phyloP scores from a whole-genome alignment of 805 yeast genomes.

The Saccharomycopsis oosterbeekiorum region DNA sequence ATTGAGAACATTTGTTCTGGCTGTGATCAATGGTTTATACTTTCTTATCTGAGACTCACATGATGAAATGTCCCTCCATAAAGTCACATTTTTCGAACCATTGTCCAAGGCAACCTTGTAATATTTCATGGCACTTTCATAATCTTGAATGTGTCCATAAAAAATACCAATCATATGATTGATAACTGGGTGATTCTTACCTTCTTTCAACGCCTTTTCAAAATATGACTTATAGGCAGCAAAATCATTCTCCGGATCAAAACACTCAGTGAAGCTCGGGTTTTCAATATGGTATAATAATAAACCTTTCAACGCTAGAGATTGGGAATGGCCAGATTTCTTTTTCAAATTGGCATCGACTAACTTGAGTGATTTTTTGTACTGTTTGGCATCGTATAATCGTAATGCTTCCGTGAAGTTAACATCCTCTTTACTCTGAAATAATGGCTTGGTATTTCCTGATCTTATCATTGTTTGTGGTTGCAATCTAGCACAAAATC shows the following conservation, averaged over 20 bases:
- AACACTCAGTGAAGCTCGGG: constrained; percentile 33
- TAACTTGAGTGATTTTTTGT: constrained; percentile 72
- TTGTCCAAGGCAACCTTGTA: constrained; percentile 64
- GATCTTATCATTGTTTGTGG: constrained; percentile 4
- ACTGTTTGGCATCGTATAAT: constrained; percentile 75
- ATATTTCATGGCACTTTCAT: constrained; percentile 69
- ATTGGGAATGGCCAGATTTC: constrained; percentile 65
- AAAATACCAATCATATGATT: constrained; percentile 82
- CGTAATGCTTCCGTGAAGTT: constrained; percentile 74
- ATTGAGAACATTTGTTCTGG: constrained; percentile 63
- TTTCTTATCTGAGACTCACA: constrained; percentile 77
- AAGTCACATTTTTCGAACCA: constrained; percentile 69
- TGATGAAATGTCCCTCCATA: constrained; percentile 72
- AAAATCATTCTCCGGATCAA: constrained; percentile 29
- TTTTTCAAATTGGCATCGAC: constrained; percentile 72
- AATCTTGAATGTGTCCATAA: constrained; percentile 59
- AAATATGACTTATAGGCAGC: constrained; percentile 37
- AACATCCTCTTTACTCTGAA: constrained; percentile 53
- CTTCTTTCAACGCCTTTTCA: constrained; percentile 49
- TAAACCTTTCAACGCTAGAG: constrained; percentile 79
- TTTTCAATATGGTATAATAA: constrained; percentile 38
- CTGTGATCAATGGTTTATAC: constrained; percentile 46
- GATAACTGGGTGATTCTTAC: constrained; percentile 55
- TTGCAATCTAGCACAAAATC: no score
- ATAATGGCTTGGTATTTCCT: constrained; percentile 11